A percentile compares a stretch with the other conserved stretches of the same genome.
These are phyloP conservation scores for Epichloe glyceriae DNA, from an alignment of 2,329 filamentous ascomycete species.

Conservation along the genomic window DNA sequence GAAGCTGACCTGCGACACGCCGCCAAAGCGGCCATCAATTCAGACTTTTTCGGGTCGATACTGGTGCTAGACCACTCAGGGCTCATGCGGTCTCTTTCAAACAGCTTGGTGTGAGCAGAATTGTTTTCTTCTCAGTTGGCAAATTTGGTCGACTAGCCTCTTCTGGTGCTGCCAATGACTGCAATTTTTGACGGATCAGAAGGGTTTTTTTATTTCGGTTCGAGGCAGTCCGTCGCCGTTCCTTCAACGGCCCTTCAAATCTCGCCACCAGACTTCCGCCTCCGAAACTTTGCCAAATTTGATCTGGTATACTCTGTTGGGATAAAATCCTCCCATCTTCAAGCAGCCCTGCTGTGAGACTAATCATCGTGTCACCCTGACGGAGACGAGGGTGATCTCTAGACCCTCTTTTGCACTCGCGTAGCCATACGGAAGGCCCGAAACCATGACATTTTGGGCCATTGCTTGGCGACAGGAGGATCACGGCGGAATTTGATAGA, in stretches of 20 bases:
- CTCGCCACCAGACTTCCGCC: background rate
- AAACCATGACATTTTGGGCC: background rate
- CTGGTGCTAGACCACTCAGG: background rate
- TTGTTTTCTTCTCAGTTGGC: background rate
- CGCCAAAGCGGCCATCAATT: background rate
- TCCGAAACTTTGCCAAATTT: background rate
- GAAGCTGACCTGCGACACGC: conserved; percentile 3
- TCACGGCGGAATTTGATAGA: background rate
- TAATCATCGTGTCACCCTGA: conserved; percentile 3
- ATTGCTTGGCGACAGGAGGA: conserved; percentile 1
- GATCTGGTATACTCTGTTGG: background rate
- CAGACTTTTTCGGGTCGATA: background rate
- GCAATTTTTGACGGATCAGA: too few relatives aligned
- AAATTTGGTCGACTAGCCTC: background rate
- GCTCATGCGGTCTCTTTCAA: background rate
- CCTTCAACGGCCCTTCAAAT: background rate
- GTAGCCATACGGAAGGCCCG: conserved; percentile 6
- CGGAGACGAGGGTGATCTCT: conserved; percentile 1
- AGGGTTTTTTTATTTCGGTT: too few relatives aligned
- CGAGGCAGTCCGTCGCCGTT: too few relatives aligned
- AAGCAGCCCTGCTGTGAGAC: conserved; percentile 5
- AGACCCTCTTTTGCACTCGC: conserved; percentile 3
- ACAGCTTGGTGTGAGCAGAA: background rate
- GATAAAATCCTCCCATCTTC: background rate
- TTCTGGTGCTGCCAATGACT: too few relatives aligned